Percentiles rank a stretch among this genome's conserved stretches.
Conservation (phyloP, 306 rosid genomes). For the Oxytropis ochrocephala region DNA sequence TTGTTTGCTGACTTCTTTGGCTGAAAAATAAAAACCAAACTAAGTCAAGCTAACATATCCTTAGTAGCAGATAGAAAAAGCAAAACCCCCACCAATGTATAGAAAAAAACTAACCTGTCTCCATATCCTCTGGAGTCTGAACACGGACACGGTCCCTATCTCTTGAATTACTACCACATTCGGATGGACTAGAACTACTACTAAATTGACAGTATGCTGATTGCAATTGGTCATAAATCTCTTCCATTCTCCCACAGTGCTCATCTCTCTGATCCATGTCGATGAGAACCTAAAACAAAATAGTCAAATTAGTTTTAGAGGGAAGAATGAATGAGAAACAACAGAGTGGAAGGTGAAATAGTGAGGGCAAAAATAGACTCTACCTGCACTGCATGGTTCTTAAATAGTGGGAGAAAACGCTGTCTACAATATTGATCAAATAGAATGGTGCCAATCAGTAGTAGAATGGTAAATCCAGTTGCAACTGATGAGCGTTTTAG, state of each 20-base stretch:
- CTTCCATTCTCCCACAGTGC: conserved; percentile 47
- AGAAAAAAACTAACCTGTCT: conserved; percentile 53
- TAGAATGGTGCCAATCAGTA: conserved; percentile 59
- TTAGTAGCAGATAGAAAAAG: conserved; percentile 16
- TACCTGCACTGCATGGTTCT: conserved; percentile 66
- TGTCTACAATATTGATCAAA: conserved; percentile 77
- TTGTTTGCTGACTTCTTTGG: conserved; percentile 6
- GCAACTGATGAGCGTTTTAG: conserved; percentile 60
- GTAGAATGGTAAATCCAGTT: conserved; percentile 74
- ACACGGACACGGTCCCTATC: not conserved
- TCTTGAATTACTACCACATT: conserved; percentile 22
- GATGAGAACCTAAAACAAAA: conserved; percentile 47
- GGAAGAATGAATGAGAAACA: not conserved
- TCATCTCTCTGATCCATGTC: conserved; percentile 83
- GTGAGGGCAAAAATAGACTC: not conserved
- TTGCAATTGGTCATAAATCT: conserved; percentile 44
- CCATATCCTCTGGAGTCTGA: conserved; percentile 18
- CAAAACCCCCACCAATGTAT: conserved; percentile 22
- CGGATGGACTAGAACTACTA: conserved; percentile 17
- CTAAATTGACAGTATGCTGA: conserved; percentile 57
- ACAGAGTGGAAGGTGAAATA: not conserved
- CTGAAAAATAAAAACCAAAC: conserved; percentile 38
- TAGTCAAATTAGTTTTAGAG: not conserved
- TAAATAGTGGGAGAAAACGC: conserved; percentile 71
- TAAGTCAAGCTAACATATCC: conserved; percentile 15